These are phyloP conservation scores for Solioccasus polychromus DNA, from an alignment of 768 basidiomycete genomes.

Conservation along the genomic window DNA sequence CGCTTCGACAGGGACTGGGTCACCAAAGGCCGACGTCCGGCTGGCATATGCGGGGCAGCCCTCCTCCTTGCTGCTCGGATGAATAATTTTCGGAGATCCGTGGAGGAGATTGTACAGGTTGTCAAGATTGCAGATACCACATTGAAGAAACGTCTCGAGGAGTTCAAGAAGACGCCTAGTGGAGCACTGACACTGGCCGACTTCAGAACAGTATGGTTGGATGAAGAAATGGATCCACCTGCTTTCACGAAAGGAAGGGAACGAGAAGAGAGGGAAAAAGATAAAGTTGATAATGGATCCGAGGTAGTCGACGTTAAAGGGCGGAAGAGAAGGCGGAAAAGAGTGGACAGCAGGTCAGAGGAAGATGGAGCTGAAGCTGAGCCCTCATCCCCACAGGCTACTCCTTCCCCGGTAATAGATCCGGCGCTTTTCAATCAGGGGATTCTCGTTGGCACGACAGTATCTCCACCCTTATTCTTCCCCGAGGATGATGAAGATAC, in stretches of 20 bases:
- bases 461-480: constrained; percentile 37
- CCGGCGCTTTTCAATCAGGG: constrained; percentile 61
- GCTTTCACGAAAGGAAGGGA: constrained; percentile 80
- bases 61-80: constrained; percentile 94
- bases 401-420: constrained; percentile 42
- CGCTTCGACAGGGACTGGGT: constrained; percentile 98
- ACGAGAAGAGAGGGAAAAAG: constrained; percentile 56
- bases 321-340: constrained; percentile 38
- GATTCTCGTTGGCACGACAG: constrained; percentile 58
- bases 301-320: constrained; percentile 27
- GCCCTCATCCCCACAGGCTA: constrained; percentile 13
- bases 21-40: constrained; percentile 89
- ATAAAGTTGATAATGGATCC: constrained; percentile 35
- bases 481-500: constrained; percentile 44
- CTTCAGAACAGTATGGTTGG: constrained; percentile 87
- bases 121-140: constrained; percentile 99
- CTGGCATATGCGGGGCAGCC: constrained; percentile 96
- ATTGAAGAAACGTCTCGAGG: constrained; percentile 86
- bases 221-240: constrained; percentile 90
- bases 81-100: constrained; percentile 93
- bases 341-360: constrained; percentile 39
- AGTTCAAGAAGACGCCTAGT: constrained; percentile 89
- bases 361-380: constrained; percentile 22
- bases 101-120: constrained; percentile 97
- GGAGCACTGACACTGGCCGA: constrained; percentile 84